These are phyloP conservation scores for Boletus semigastroideus DNA, from an alignment of 1,284 basidiomycete species.

Conservation along the genomic window DNA sequence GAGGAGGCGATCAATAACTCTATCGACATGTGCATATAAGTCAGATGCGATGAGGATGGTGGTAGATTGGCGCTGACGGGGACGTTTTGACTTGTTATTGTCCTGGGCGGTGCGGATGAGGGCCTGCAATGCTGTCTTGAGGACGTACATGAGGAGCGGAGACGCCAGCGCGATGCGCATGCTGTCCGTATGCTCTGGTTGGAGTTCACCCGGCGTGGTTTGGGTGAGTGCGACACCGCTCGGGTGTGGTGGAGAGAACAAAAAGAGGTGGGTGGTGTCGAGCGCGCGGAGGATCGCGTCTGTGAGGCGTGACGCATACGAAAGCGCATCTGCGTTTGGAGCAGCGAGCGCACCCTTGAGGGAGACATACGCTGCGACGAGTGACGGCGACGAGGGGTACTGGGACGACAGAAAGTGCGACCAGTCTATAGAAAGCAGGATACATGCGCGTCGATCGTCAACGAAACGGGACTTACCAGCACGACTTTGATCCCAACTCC, in stretches of 20 bases:
- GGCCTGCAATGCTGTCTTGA: conserved; percentile 19
- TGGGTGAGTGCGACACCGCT: background rate
- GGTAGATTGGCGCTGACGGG: conserved; percentile 1
- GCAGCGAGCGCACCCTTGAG: conserved; percentile 20
- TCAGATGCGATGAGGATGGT: background rate
- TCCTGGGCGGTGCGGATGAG: conserved; percentile 16
- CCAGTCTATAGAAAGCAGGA: conserved; percentile 17
- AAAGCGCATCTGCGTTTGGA: conserved; percentile 4
- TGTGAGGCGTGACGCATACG: conserved; percentile 13
- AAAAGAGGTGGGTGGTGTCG: conserved; percentile 19
- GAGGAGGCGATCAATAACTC: conserved; percentile 20
- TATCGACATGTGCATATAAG: conserved; percentile 15
- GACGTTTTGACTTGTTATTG: conserved; percentile 10
- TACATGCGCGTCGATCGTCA: background rate
- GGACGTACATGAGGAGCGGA: conserved; percentile 24
- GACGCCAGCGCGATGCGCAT: conserved; percentile 21
- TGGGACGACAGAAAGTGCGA: conserved; percentile 20
- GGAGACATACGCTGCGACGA: conserved; percentile 23
- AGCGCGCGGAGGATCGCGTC: conserved; percentile 24
- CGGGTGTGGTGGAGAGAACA: conserved; percentile 19
- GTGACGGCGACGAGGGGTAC: conserved; percentile 23
- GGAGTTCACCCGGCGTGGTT: background rate
- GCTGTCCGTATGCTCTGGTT: conserved; percentile 17
- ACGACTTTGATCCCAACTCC: conserved; percentile 25
- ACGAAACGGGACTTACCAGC: conserved; percentile 8